phyloP scores from a whole-genome alignment of 208 protist species.

The Naegleria fowleri region DNA sequence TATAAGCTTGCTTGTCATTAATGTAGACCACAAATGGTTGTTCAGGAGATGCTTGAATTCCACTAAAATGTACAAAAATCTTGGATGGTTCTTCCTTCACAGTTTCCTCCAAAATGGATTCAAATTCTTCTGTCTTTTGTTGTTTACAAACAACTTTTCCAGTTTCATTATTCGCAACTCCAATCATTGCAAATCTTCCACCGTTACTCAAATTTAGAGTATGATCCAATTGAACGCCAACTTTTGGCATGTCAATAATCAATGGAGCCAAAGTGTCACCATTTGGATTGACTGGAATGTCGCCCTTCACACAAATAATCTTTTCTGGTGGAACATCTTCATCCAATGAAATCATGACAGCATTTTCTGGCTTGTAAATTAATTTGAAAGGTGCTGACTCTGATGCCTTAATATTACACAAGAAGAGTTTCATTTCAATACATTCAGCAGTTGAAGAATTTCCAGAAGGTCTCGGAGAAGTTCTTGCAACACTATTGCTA shows the following conservation, averaged over 20 bases:
- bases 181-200: neutral
- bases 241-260: neutral
- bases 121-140: neutral
- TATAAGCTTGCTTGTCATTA: neutral
- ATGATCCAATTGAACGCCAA: neutral
- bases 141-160: neutral
- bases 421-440: neutral
- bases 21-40: conserved; percentile 12
- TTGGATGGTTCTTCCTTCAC: neutral
- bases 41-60: neutral
- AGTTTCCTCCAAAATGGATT: neutral
- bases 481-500: no score
- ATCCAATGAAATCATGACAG: neutral
- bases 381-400: neutral
- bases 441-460: neutral
- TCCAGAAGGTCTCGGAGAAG: no score
- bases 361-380: neutral
- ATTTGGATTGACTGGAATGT: neutral
- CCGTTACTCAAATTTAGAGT: neutral
- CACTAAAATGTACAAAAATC: neutral
- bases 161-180: neutral
- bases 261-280: neutral
- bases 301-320: neutral
- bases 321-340: neutral
- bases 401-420: neutral